phyloP scores from a whole-genome alignment of 2,329 filamentous ascomycete genomes.

The Thielaviopsis euricoi region DNA sequence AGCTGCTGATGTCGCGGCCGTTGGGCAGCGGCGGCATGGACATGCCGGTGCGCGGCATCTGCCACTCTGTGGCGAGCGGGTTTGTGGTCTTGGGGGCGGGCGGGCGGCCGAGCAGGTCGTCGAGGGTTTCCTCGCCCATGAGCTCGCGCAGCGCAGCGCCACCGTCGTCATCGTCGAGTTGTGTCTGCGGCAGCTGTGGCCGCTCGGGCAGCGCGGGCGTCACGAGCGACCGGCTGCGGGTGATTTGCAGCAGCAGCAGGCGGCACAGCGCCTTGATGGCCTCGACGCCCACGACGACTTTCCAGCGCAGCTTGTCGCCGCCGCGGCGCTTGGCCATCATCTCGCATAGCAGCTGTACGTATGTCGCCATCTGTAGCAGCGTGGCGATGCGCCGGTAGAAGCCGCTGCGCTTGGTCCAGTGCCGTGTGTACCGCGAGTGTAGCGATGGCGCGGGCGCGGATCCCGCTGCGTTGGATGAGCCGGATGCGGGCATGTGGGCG shows the following conservation, averaged over 20 bases:
- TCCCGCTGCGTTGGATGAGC: too few species aligned
- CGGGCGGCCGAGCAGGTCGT: conserved; percentile 34
- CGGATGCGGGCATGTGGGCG: conserved; percentile 25
- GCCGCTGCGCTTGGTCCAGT: conserved; percentile 45
- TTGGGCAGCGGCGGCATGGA: conserved; percentile 71
- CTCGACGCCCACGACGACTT: conserved; percentile 72
- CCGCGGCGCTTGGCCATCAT: conserved; percentile 84
- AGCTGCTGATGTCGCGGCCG: conserved; percentile 66
- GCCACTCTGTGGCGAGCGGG: conserved; percentile 43
- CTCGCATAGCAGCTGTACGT: conserved; percentile 91
- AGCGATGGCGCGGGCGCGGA: conserved; percentile 37
- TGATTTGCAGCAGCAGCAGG: conserved; percentile 64
- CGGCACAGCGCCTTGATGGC: conserved; percentile 72
- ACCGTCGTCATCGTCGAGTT: conserved; percentile 24
- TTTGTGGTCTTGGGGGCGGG: conserved; percentile 38
- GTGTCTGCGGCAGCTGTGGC: conserved; percentile 48
- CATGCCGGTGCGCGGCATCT: conserved; percentile 86
- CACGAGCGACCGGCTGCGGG: conserved; percentile 66
- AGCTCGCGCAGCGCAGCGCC: conserved; percentile 27
- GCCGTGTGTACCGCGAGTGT: conserved; percentile 50
- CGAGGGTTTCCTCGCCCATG: conserved; percentile 23
- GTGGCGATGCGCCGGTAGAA: conserved; percentile 71
- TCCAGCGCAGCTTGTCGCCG: conserved; percentile 67
- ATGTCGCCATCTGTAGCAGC: conserved; percentile 76
- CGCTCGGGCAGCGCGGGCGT: conserved; percentile 74